Evolutionary conservation across 768 basidiomycete species (phyloP), one percentile per base, ranked within the genome.

Genomic region (Symmetrospora coprosmae): DNA sequence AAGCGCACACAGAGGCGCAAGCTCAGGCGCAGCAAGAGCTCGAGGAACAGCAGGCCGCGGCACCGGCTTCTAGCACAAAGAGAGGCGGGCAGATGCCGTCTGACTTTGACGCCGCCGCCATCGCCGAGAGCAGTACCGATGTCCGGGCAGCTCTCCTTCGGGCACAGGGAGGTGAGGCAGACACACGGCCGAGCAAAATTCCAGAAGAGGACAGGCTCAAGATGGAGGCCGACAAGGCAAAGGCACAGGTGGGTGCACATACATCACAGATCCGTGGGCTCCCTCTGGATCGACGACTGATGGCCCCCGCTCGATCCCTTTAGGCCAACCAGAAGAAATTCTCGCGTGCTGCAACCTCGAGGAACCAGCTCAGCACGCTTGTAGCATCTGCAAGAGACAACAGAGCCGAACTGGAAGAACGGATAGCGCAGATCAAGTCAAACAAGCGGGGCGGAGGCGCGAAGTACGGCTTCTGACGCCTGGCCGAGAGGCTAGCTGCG

Each of bases 391-490:
- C 62, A 5, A 27, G 34, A 40, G 28, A 28, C 19, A 55, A 53
- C n/a, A 28, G 62, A 30, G 31, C 45, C 13, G 52, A 63, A 30
- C 31, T 63, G 43, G 62, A 63, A 25, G 62, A 63, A 28, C 31
- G 62, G 23, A 63, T 63, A n/a, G 41, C 62, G 21, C 41, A 48
- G 7, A 53, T 53, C 39, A 63, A 63, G 53, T 4, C 30, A 16
- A 63, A 63, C 38, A 63, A 59, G 56, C 52, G 47, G 23, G 46
- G 30, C n/a, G 62, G 62, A 17, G 62, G 62, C 17, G 53, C 53
- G 19, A 63, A 63, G 55, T 63, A 63, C 49, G 62, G 62, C 17
- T 40, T 50, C 21, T 50, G 30, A 46, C n/a, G n/a, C n/a, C n/a
- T n/a, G n/a, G n/a, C n/a, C n/a, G n/a, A n/a, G n/a, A n/a, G n/a